phyloP scores from a whole-genome alignment of 106 monocot genomes.

The Agapanthus africanus region DNA sequence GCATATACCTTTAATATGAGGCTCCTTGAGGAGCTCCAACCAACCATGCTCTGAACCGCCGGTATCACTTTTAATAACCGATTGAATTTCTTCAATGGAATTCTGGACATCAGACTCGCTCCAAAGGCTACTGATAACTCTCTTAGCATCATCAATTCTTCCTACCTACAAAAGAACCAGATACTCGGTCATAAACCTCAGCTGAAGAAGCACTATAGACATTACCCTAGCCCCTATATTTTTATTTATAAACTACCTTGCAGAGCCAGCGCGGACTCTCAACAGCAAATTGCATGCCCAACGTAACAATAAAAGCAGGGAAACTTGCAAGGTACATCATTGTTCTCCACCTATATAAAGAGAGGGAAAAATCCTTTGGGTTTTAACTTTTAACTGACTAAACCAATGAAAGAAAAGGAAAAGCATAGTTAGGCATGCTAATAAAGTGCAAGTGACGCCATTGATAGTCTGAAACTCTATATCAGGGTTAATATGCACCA shows the following conservation, averaged over 20 bases:
- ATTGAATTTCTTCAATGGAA: slow-evolving; percentile 61
- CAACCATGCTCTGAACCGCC: slow-evolving; percentile 47
- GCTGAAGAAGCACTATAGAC: too few species aligned
- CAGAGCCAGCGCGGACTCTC: slow-evolving; percentile 93
- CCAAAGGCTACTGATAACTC: slow-evolving; percentile 50
- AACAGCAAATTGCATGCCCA: slow-evolving; percentile 88
- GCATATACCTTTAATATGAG: slow-evolving; percentile 55
- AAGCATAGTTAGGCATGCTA: background rate
- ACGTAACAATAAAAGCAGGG: slow-evolving; percentile 55
- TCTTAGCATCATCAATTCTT: slow-evolving; percentile 57
- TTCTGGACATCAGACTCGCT: slow-evolving; percentile 51
- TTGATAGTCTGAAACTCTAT: too few species aligned
- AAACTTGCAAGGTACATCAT: slow-evolving; percentile 62
- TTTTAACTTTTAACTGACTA: too few species aligned
- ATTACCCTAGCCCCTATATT: too few species aligned
- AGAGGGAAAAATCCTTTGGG: too few species aligned
- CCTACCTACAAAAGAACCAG: too few species aligned
- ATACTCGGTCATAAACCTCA: too few species aligned
- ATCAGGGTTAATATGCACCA: background rate
- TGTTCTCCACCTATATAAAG: slow-evolving; percentile 95
- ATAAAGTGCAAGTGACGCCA: too few species aligned
- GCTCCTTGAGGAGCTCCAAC: slow-evolving; percentile 60
- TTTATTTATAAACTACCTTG: too few species aligned
- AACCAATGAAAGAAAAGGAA: background rate
- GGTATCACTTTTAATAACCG: slow-evolving; percentile 33